Evolutionary conservation across 2,329 filamentous ascomycete genomes (phyloP).

Genomic region (Cladosporium sp.): DNA sequence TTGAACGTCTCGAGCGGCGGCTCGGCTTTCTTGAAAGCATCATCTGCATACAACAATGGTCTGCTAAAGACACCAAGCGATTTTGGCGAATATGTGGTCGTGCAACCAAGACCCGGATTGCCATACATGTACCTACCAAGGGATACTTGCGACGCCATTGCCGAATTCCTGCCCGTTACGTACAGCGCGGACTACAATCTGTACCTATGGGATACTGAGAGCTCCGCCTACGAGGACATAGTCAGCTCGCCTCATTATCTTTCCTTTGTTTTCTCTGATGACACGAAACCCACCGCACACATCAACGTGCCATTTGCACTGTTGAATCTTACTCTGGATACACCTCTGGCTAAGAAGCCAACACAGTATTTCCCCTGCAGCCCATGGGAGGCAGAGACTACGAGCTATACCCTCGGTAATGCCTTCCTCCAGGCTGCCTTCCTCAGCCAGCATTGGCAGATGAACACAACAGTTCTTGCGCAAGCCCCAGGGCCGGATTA

Average conservation of each 20-base stretch:
- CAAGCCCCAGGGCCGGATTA: conserved; percentile 7
- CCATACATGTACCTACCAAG: conserved; percentile 28
- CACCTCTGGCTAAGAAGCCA: conserved; percentile 32
- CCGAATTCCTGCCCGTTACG: conserved; percentile 25
- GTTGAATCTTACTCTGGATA: conserved; percentile 36
- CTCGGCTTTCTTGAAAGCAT: conserved; percentile 33
- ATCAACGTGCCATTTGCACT: conserved; percentile 42
- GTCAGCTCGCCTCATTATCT: conserved; percentile 40
- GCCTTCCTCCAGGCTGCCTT: conserved; percentile 49
- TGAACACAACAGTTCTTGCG: not conserved
- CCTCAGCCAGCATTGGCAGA: conserved; percentile 38
- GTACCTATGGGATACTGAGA: conserved; percentile 28
- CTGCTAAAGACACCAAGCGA: conserved; percentile 5
- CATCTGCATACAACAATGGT: conserved; percentile 19
- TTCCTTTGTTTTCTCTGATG: conserved; percentile 37
- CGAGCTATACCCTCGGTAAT: conserved; percentile 37
- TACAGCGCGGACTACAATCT: conserved; percentile 21
- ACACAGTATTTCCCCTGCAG: conserved; percentile 43
- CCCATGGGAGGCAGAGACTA: conserved; percentile 25
- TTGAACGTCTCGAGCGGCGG: conserved; percentile 39
- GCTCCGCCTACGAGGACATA: conserved; percentile 34
- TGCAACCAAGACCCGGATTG: conserved; percentile 21
- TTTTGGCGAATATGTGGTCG: not conserved
- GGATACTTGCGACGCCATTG: conserved; percentile 27
- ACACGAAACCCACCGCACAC: conserved; percentile 21